These are phyloP conservation scores for Penicillium sp. DNA, from an alignment of 2,329 filamentous ascomycete genomes.

Conservation along the genomic window DNA sequence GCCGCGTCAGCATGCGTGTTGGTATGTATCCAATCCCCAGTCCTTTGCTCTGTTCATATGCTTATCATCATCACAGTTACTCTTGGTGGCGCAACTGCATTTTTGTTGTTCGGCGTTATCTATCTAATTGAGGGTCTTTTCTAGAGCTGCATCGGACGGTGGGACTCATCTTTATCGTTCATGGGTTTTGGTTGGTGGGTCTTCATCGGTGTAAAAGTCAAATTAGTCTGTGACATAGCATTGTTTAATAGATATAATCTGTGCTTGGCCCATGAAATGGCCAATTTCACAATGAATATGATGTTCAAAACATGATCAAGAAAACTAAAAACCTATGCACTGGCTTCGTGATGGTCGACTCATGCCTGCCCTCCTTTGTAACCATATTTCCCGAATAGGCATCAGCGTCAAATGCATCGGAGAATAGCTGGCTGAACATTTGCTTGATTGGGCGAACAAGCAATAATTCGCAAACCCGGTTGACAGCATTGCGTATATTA, in stretches of 20 bases:
- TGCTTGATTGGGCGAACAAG: too few species aligned
- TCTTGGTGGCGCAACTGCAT: constrained; percentile 83
- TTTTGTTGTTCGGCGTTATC: constrained; percentile 86
- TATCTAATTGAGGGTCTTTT: constrained; percentile 81
- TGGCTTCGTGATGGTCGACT: too few species aligned
- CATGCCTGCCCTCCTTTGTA: too few species aligned
- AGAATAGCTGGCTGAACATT: too few species aligned
- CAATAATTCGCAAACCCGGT: too few species aligned
- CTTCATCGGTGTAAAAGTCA: constrained; percentile 8
- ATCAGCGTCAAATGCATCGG: too few species aligned
- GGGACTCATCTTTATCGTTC: constrained; percentile 2
- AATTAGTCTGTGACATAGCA: constrained; percentile 13
- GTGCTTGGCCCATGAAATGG: constrained; percentile 1
- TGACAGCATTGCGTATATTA: too few species aligned
- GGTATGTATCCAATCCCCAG: constrained; percentile 61
- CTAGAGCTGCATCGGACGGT: constrained; percentile 28
- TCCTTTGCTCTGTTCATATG: not conserved
- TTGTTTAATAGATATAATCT: constrained; percentile 13
- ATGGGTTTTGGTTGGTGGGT: constrained; percentile 10
- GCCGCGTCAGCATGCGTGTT: constrained; percentile 89
- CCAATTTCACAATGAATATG: not conserved
- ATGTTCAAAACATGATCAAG: not conserved
- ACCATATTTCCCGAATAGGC: too few species aligned
- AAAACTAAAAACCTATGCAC: too few species aligned
- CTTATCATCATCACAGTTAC: constrained; percentile 63